Conservation (phyloP, 169 alveolate species). For the Plasmodium chabaudi region DNA sequence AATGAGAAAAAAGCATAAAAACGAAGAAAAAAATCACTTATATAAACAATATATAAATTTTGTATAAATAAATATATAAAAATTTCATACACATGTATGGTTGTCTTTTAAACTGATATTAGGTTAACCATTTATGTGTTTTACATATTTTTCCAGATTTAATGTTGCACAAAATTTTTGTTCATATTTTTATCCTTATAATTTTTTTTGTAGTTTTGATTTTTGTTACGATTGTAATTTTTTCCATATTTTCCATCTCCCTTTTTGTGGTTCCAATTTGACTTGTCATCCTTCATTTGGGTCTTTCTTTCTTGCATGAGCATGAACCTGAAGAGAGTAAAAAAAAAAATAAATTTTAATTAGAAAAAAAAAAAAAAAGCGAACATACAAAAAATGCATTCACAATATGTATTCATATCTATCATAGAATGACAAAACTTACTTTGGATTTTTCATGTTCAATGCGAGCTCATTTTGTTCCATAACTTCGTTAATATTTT, state of each 20-base stretch:
- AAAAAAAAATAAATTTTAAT: not conserved
- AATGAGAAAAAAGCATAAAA: no score
- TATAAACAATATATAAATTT: no score
- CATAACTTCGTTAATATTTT: slow-evolving; percentile 87
- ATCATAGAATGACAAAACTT: slow-evolving; percentile 19
- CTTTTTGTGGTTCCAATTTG: slow-evolving; percentile 54
- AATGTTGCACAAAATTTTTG: slow-evolving; percentile 32
- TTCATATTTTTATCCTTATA: slow-evolving; percentile 35
- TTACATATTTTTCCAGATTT: not conserved
- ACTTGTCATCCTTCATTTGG: slow-evolving; percentile 58
- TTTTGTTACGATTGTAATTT: slow-evolving; percentile 45
- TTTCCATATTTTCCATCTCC: slow-evolving; percentile 64
- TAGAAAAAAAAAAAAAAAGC: not conserved
- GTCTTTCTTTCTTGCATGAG: slow-evolving; percentile 66
- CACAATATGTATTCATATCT: no score
- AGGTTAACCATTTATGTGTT: no score
- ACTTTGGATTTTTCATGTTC: slow-evolving; percentile 91
- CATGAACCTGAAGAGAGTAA: slow-evolving; percentile 19
- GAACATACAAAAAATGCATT: not conserved
- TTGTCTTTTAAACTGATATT: no score
- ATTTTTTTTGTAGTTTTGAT: slow-evolving; percentile 52
- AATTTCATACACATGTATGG: not conserved
- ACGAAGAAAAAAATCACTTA: no score
- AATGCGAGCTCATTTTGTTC: slow-evolving; percentile 90
- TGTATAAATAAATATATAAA: no score